Evolutionary conservation across 2,329 filamentous ascomycete genomes (phyloP).

Genomic region (Cladosporium sp.): DNA sequence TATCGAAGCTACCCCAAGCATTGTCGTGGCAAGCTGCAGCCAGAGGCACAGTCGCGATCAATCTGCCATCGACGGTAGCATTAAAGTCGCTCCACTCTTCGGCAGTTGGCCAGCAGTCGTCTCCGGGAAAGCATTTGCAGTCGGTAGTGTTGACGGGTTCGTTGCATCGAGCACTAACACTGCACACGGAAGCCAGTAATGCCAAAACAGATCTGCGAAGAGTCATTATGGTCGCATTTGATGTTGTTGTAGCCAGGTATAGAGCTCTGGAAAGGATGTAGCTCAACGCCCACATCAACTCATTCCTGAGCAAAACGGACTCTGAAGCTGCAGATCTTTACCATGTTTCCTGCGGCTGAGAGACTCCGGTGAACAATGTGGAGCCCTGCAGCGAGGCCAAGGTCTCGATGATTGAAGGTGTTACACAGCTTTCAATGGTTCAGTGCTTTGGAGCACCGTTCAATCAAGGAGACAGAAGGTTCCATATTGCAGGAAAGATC

Average conservation of each 20-base stretch:
- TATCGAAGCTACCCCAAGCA: constrained; percentile 3
- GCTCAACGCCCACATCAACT: not conserved
- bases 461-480: not conserved
- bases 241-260: not conserved
- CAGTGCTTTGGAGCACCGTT: not conserved
- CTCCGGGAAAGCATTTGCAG: constrained; percentile 50
- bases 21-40: constrained; percentile 54
- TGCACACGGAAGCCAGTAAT: not conserved
- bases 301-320: not conserved
- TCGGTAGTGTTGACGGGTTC: not conserved
- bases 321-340: not conserved
- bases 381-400: no score
- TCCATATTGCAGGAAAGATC: not conserved
- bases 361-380: not conserved
- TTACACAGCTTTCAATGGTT: not conserved
- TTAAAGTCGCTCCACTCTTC: constrained; percentile 55
- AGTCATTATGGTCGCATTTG: not conserved
- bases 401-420: not conserved
- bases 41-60: constrained; percentile 56
- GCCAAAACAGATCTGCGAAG: not conserved
- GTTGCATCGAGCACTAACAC: not conserved
- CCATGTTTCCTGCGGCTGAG: not conserved
- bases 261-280: not conserved
- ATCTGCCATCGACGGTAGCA: constrained; percentile 49
- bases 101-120: constrained; percentile 55